Conservation (phyloP, 768 basidiomycete species). For the Mycena kentingensis region DNA sequence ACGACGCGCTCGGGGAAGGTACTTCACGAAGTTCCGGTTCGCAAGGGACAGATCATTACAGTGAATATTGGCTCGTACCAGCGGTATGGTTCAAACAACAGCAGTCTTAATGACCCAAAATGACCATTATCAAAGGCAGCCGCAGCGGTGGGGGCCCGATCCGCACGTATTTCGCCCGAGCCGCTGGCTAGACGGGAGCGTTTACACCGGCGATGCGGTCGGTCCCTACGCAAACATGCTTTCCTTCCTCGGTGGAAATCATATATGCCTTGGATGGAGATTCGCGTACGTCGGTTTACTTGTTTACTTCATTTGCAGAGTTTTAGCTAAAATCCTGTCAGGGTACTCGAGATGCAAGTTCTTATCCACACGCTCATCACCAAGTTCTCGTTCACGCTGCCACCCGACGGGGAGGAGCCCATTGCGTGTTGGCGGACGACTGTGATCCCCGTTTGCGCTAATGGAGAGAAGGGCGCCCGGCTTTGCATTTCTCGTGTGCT, state of each 20-base stretch:
- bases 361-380: slow-evolving; percentile 41
- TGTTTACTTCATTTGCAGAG: not conserved
- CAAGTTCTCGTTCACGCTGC: slow-evolving; percentile 40
- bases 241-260: slow-evolving; percentile 8
- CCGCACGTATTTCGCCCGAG: slow-evolving; percentile 36
- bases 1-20: slow-evolving; percentile 33
- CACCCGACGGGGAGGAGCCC: not conserved
- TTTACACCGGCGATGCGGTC: slow-evolving; percentile 24
- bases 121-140: slow-evolving; percentile 2
- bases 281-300: slow-evolving; percentile 14
- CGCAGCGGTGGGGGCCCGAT: slow-evolving; percentile 37
- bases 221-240: slow-evolving; percentile 26
- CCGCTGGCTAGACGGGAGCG: slow-evolving; percentile 32
- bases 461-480: slow-evolving; percentile 10
- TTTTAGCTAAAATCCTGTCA: slow-evolving; percentile 3
- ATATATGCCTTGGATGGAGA: slow-evolving; percentile 15
- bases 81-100: slow-evolving; percentile 26
- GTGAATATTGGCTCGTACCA: slow-evolving; percentile 38
- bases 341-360: slow-evolving; percentile 40
- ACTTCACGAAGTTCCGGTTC: slow-evolving; percentile 33
- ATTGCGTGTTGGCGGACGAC: slow-evolving; percentile 5
- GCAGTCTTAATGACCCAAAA: not conserved
- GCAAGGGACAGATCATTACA: slow-evolving; percentile 35
- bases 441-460: slow-evolving; percentile 5
- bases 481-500: slow-evolving; percentile 4